Percentiles rank a stretch among this genome's conserved stretches.
phyloP scores from a whole-genome alignment of 177 flowering plant genomes.

The Vitis hybrid region DNA sequence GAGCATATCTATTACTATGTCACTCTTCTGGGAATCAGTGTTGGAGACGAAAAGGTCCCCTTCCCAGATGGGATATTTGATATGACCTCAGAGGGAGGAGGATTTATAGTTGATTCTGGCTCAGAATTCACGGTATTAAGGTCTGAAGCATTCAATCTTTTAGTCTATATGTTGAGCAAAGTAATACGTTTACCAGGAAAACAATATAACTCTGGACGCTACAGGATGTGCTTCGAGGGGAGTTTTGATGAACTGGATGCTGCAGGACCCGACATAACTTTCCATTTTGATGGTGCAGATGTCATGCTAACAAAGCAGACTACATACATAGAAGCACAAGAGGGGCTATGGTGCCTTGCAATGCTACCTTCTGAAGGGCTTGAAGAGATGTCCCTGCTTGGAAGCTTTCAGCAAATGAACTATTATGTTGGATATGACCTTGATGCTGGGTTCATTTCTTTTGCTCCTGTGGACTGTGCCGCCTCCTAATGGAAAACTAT shows the following conservation, averaged over 20 bases:
- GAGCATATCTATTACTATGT: background rate
- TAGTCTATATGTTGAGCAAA: background rate
- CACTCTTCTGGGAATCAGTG: slow-evolving; percentile 1
- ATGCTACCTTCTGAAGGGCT: background rate
- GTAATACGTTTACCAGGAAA: background rate
- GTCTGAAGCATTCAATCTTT: background rate
- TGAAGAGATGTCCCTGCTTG: background rate
- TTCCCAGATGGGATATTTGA: background rate
- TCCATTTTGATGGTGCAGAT: background rate
- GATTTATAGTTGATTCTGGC: background rate
- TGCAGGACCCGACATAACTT: background rate
- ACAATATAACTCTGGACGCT: background rate
- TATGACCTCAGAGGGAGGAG: background rate
- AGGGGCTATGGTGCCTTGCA: slow-evolving; percentile 1
- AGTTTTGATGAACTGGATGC: background rate
- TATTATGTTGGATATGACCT: too few relatives aligned
- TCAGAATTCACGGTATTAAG: background rate
- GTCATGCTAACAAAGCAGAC: background rate
- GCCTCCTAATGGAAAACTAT: too few relatives aligned
- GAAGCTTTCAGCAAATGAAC: background rate
- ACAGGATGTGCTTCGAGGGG: background rate
- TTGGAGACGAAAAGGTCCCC: background rate
- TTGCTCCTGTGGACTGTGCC: too few relatives aligned
- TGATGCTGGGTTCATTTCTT: too few relatives aligned
- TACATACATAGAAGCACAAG: background rate